These are phyloP conservation scores for Ceratocystiopsis sp. DNA, from an alignment of 2,329 filamentous ascomycete species.

Conservation along the genomic window DNA sequence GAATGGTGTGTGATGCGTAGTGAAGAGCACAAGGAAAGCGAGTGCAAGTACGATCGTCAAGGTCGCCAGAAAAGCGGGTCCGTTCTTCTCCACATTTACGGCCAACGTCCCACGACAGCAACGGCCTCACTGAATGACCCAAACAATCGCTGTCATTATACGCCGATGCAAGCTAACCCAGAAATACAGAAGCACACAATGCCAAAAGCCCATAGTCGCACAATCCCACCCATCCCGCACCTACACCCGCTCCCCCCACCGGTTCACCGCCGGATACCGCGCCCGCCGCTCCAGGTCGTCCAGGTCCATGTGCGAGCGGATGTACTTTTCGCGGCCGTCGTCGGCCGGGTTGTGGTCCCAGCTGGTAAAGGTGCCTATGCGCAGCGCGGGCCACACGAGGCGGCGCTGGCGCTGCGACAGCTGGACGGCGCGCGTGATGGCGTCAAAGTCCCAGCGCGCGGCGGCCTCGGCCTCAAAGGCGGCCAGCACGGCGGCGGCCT, in stretches of 20 bases:
- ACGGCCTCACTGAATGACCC: too few species aligned
- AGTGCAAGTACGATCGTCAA: too few species aligned
- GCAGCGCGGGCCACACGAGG: conserved; percentile 65
- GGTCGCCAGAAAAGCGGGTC: too few species aligned
- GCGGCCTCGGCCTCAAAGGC: conserved; percentile 59
- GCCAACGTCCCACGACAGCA: too few species aligned
- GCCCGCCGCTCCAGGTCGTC: conserved; percentile 66
- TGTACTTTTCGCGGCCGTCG: conserved; percentile 58
- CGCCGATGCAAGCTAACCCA: too few species aligned
- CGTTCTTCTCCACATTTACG: too few species aligned
- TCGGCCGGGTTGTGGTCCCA: conserved; percentile 76
- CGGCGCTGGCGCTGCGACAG: conserved; percentile 62
- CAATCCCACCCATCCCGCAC: too few species aligned
- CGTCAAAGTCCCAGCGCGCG: conserved; percentile 63
- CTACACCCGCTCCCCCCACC: too few species aligned
- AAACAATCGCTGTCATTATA: too few species aligned
- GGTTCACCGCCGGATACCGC: conserved; percentile 49
- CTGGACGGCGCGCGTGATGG: conserved; percentile 59
- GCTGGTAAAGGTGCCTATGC: conserved; percentile 54
- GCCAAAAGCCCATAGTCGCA: too few species aligned
- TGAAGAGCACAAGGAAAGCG: too few species aligned
- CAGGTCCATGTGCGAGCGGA: conserved; percentile 65
- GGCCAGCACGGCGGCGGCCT: conserved; percentile 32
- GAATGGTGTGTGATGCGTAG: neutral
- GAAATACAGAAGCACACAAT: too few species aligned